Conservation (phyloP, 768 basidiomycete genomes). For the Mycena galericulata region DNA sequence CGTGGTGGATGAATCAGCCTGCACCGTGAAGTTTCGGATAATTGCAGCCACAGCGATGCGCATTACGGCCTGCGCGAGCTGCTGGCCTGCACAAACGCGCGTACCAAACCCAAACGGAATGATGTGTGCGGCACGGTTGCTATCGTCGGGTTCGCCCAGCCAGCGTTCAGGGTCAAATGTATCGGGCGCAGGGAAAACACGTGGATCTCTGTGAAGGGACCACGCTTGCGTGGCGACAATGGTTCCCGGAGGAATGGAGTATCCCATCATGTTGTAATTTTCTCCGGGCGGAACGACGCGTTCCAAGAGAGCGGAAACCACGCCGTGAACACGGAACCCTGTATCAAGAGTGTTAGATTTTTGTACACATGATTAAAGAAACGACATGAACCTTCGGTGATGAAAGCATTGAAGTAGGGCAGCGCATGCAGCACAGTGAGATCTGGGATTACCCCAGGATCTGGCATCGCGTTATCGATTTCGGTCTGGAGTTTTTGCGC, state of each 20-base stretch:
- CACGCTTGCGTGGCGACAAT: constrained; percentile 84
- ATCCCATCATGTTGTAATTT: constrained; percentile 81
- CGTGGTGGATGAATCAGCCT: constrained; percentile 73
- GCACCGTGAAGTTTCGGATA: constrained; percentile 73
- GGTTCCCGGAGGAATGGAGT: constrained; percentile 79
- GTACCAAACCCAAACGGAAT: constrained; percentile 83
- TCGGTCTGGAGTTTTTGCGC: constrained; percentile 75
- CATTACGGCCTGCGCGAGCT: constrained; percentile 76
- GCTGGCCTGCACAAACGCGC: constrained; percentile 83
- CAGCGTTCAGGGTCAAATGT: constrained; percentile 83
- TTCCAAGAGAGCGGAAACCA: constrained; percentile 78
- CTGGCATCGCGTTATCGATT: constrained; percentile 76
- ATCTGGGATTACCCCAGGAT: constrained; percentile 72
- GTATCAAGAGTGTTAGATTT: background rate
- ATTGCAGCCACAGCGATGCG: constrained; percentile 68
- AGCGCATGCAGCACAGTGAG: constrained; percentile 65
- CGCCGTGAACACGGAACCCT: constrained; percentile 79
- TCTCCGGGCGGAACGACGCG: constrained; percentile 80
- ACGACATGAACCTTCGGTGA: constrained; percentile 66
- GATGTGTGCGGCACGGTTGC: constrained; percentile 72
- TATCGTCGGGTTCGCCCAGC: constrained; percentile 63
- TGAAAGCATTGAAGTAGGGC: constrained; percentile 65
- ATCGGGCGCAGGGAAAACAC: constrained; percentile 78
- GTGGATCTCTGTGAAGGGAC: constrained; percentile 81
- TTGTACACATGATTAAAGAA: background rate